Evolutionary conservation across 108 stramenopile genomes (phyloP), one percentile per base, ranked within the genome.

Genomic region (Mayamaea pseudoterrestris): DNA sequence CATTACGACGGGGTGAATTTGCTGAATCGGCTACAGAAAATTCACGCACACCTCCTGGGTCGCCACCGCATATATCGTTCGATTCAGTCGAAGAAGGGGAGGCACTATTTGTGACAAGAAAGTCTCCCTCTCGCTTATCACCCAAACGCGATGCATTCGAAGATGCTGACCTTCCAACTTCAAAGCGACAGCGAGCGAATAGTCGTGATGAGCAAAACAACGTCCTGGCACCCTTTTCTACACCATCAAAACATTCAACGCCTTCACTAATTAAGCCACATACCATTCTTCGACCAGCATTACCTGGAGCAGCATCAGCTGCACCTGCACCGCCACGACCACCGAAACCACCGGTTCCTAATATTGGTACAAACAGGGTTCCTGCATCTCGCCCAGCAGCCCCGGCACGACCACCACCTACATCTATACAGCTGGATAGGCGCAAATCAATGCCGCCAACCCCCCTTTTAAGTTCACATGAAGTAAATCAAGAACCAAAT

Each of bases 31-130:
- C 20, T 14, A 39, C 20, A 5, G 37, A 20, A 3, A 39, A 20
- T 8, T 25, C 58, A 50, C 44, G 49, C 20, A 65, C 74, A 44
- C 74, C 83, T 35, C 74, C 76, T n/a, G 74, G 76, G 11, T 78
- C 80, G 8, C 77, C 84, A 40, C 84, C 84, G 27, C 74, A 74
- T 35, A 77, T 79, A 55, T 58, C 63, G 11, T 85, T 62, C 37
- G 63, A 77, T 35, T 53, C 71, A 6, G 84, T 81, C 56, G 80
- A 76, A 25, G 82, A 84, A 49, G 58, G 58, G 6, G 84, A 81
- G 53, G 79, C 80, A 20, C 73, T 71, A 0, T 85, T 80, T 57
- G 73, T 76, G n/a, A n/a, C n/a, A n/a, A 59, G 66, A n/a, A 74
- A 67, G 18, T 63, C 68, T 0, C 40, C 58, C 17, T 53, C 69